phyloP scores from a whole-genome alignment of 2,329 filamentous ascomycete species.

The Chrysoporthe cubensis region DNA sequence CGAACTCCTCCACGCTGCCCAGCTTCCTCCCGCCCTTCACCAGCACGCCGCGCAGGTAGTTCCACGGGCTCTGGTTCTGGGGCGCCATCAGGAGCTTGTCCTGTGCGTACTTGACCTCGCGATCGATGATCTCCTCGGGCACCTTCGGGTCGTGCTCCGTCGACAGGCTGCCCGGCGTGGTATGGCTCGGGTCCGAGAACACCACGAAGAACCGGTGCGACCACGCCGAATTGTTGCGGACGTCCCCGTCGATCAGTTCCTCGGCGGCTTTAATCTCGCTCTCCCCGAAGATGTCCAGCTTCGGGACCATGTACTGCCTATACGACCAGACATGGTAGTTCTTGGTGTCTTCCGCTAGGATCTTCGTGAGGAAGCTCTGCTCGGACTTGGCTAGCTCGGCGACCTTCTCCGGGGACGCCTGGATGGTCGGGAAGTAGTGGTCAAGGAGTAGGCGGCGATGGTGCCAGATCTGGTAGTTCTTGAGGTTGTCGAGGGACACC shows the following conservation, averaged over 20 bases:
- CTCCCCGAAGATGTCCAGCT: constrained; percentile 67
- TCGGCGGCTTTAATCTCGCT: constrained; percentile 76
- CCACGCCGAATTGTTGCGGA: constrained; percentile 97
- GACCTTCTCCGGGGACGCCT: constrained; percentile 58
- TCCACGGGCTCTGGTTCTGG: constrained; percentile 95
- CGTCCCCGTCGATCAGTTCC: constrained; percentile 73
- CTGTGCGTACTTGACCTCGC: constrained; percentile 77
- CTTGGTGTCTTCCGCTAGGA: constrained; percentile 86
- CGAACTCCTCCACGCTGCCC: constrained; percentile 51
- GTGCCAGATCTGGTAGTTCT: constrained; percentile 99
- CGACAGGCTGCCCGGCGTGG: constrained; percentile 52
- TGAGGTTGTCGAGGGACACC: constrained; percentile 80
- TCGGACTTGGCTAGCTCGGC: constrained; percentile 68
- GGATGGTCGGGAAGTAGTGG: constrained; percentile 62
- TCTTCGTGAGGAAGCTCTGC: constrained; percentile 73
- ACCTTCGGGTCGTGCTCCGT: constrained; percentile 60
- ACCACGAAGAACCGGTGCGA: constrained; percentile 95
- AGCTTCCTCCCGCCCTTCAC: constrained; percentile 64
- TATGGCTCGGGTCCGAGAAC: constrained; percentile 65
- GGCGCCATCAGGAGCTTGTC: constrained; percentile 77
- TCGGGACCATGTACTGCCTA: constrained; percentile 70
- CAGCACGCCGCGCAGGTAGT: constrained; percentile 80
- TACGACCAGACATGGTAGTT: constrained; percentile 99
- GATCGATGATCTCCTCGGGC: constrained; percentile 66
- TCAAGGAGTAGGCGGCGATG: constrained; percentile 70